phyloP scores from a whole-genome alignment of 2,329 filamentous ascomycete species.

The Xylaria polymorpha region DNA sequence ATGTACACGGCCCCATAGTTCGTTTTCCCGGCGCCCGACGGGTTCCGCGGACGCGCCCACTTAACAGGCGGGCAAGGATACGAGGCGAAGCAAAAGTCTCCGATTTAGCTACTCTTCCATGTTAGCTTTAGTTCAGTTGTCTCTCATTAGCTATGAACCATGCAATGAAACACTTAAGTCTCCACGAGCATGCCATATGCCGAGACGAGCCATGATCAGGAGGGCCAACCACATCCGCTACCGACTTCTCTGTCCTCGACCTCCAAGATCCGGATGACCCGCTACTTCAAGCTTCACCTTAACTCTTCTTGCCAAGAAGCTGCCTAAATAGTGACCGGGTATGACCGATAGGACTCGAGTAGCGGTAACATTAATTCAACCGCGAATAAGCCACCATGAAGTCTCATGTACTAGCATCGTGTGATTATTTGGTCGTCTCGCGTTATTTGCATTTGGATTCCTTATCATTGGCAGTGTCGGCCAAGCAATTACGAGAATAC shows the following conservation, averaged over 20 bases:
- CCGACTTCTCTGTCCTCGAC: neutral
- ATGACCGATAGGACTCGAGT: neutral
- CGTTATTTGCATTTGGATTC: no score
- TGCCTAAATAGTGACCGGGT: neutral
- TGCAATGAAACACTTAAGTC: neutral
- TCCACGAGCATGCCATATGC: neutral
- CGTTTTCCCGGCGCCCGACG: neutral
- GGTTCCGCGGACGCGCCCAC: conserved; percentile 23
- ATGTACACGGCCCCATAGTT: neutral
- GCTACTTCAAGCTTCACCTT: neutral
- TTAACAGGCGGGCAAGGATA: neutral
- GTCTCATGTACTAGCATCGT: no score
- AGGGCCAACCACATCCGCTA: neutral
- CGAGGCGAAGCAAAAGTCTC: neutral
- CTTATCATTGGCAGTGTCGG: no score
- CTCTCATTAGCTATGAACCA: neutral
- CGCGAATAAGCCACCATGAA: neutral
- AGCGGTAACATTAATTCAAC: neutral
- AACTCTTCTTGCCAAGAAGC: neutral
- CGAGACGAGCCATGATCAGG: neutral
- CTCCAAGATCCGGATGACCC: neutral
- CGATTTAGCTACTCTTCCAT: neutral
- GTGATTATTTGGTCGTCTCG: no score
- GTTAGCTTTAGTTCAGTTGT: neutral
- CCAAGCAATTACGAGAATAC: no score